A percentile compares a stretch with the other conserved stretches of the same genome.
Conservation (phyloP, 345 rosid genomes). For the Pseudoturritis turrita region DNA sequence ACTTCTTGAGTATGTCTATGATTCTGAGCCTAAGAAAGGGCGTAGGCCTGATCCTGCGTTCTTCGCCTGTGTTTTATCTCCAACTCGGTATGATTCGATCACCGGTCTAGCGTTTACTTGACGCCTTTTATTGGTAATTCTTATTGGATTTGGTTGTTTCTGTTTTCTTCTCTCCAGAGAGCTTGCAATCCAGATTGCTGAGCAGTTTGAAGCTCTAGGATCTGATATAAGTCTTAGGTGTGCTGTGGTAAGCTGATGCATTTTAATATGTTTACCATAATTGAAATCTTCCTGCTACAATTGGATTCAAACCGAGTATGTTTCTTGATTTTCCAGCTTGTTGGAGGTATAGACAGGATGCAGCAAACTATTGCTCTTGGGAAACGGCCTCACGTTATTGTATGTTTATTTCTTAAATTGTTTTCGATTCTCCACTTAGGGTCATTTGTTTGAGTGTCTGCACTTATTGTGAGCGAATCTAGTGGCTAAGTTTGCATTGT, state of each 20-base stretch:
- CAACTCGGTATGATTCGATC: conserved; percentile 55
- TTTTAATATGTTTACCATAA: neutral
- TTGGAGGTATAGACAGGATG: conserved; percentile 89
- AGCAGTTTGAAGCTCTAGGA: conserved; percentile 92
- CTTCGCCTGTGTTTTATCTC: conserved; percentile 89
- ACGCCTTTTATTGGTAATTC: neutral
- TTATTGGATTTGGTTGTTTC: neutral
- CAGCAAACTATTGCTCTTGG: conserved; percentile 74
- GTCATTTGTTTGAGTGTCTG: neutral
- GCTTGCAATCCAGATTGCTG: conserved; percentile 92
- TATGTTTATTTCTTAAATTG: conserved; percentile 26
- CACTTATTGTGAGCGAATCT: neutral
- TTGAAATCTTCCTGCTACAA: neutral
- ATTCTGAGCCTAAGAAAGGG: conserved; percentile 39
- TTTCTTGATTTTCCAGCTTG: conserved; percentile 49
- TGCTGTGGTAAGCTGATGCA: conserved; percentile 68
- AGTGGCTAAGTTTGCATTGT: neutral
- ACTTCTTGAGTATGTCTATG: conserved; percentile 47
- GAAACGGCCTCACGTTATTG: conserved; percentile 84
- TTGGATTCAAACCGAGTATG: neutral
- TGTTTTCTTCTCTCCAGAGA: conserved; percentile 48
- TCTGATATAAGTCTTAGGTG: conserved; percentile 71
- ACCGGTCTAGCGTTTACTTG: neutral
- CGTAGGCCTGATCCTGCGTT: conserved; percentile 64
- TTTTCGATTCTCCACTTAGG: neutral